These are phyloP conservation scores for Penicillium sp. DNA, from an alignment of 2,329 filamentous ascomycete genomes.

Conservation along the genomic window DNA sequence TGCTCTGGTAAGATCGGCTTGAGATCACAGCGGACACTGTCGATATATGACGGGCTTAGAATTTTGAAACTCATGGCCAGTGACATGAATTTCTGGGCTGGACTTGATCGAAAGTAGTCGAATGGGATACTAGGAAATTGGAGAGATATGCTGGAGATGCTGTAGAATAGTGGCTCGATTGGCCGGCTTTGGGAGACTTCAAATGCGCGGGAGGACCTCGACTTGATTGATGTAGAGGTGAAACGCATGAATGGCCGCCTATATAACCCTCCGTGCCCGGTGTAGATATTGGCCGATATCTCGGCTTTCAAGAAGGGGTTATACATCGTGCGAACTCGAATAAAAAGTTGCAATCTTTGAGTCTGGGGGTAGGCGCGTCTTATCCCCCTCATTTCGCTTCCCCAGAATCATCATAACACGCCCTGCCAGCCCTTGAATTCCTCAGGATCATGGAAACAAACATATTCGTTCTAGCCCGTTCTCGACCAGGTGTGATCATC, in stretches of 20 bases:
- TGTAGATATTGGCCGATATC: background rate
- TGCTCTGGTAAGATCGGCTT: constrained; percentile 31
- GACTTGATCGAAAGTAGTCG: background rate
- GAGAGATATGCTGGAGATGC: background rate
- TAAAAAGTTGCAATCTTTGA: background rate
- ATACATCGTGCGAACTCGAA: background rate
- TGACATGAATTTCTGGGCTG: background rate
- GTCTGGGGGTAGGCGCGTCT: background rate
- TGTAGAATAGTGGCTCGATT: background rate
- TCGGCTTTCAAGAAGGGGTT: background rate
- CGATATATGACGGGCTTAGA: background rate
- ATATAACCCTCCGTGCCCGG: background rate
- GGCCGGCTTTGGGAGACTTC: background rate
- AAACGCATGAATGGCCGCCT: background rate
- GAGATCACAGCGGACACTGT: constrained; percentile 17
- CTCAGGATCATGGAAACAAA: background rate
- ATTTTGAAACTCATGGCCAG: background rate
- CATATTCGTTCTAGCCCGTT: background rate
- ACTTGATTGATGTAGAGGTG: background rate
- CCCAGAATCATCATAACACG: background rate
- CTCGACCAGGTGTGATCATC: background rate
- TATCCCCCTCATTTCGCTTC: background rate
- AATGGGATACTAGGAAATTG: background rate
- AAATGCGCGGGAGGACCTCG: background rate
- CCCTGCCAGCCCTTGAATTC: background rate